A percentile compares a stretch with the other conserved stretches of the same genome.
phyloP scores from a whole-genome alignment of 768 basidiomycete species.

The Suillus variegatus region DNA sequence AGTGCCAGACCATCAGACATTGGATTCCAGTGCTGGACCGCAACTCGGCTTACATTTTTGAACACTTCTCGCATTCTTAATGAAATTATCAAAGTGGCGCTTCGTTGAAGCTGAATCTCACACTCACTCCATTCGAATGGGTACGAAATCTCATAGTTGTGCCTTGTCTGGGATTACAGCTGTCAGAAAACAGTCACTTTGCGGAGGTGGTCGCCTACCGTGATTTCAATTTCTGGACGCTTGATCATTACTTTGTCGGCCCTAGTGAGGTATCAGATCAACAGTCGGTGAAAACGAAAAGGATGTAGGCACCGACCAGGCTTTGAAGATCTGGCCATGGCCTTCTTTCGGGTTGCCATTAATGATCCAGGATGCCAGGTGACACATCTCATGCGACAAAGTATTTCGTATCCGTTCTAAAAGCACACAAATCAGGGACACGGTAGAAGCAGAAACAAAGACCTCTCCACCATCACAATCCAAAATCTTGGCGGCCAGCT shows the following conservation, averaged over 20 bases:
- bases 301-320: slow-evolving; percentile 50
- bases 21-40: neutral
- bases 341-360: slow-evolving; percentile 67
- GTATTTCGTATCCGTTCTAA: slow-evolving; percentile 81
- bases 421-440: neutral
- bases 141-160: slow-evolving; percentile 76
- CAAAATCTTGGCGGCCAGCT: slow-evolving; percentile 81
- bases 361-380: slow-evolving; percentile 85
- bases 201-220: slow-evolving; percentile 33
- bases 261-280: slow-evolving; percentile 37
- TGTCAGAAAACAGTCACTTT: slow-evolving; percentile 6
- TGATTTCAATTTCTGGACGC: slow-evolving; percentile 69
- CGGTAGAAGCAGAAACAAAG: neutral
- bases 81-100: slow-evolving; percentile 7
- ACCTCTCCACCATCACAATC: slow-evolving; percentile 63
- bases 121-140: slow-evolving; percentile 73
- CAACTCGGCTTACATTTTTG: slow-evolving; percentile 50
- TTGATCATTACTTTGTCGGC: slow-evolving; percentile 68
- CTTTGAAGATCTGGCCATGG: slow-evolving; percentile 73
- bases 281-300: neutral
- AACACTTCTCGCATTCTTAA: slow-evolving; percentile 64
- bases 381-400: slow-evolving; percentile 91
- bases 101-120: slow-evolving; percentile 3
- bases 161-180: slow-evolving; percentile 50
- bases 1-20: slow-evolving; percentile 9